Conservation (phyloP, 257 asterid species). For the Ligustrum vulgare region DNA sequence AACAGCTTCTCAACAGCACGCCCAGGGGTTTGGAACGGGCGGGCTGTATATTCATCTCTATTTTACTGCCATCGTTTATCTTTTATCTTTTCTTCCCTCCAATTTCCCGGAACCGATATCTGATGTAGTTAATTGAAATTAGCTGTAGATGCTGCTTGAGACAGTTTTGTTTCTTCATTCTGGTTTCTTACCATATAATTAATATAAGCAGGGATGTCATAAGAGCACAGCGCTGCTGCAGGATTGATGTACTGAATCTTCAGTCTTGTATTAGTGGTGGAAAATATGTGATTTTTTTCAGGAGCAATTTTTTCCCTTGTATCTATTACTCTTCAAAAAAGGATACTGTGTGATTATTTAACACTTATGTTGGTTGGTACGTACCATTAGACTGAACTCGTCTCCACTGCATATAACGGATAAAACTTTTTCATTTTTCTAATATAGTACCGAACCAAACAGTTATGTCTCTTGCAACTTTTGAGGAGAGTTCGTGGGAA, state of each 20-base stretch:
- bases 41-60: neutral
- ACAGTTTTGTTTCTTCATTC: neutral
- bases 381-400: too few species aligned
- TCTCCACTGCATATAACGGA: too few species aligned
- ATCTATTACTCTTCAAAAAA: too few species aligned
- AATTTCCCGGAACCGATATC: constrained; percentile 24
- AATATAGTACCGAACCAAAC: too few species aligned
- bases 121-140: constrained; percentile 16
- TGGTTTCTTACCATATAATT: neutral
- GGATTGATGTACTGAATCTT: neutral
- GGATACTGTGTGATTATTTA: too few species aligned
- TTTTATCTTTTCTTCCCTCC: neutral
- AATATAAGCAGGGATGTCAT: constrained; percentile 8
- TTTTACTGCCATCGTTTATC: neutral
- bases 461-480: too few species aligned
- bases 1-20: neutral
- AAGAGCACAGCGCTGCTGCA: constrained; percentile 19
- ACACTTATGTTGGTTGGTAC: too few species aligned
- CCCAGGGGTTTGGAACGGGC: neutral
- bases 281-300: constrained; percentile 23
- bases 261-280: constrained; percentile 26
- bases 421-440: too few species aligned
- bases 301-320: neutral
- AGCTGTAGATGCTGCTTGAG: constrained; percentile 17
- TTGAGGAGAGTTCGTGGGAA: too few species aligned